Percentiles rank a stretch among this genome's conserved stretches.
Conservation (phyloP, 139 green algal genomes). For the Trebouxia sp. region DNA sequence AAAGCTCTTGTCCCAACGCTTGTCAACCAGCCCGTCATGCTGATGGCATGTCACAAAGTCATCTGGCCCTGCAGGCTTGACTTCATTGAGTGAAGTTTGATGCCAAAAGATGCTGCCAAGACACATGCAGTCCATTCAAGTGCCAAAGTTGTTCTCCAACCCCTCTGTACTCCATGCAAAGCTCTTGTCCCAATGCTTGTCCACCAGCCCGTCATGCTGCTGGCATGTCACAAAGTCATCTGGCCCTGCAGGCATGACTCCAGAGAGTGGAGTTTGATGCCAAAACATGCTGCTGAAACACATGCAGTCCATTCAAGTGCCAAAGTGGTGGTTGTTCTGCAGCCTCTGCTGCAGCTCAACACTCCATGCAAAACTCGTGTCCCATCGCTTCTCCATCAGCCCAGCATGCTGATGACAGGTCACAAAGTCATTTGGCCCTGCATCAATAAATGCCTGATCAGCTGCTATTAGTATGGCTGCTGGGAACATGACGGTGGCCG, state of each 20-base stretch:
- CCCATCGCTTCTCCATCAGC: conserved; percentile 1
- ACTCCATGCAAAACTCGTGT: conserved; percentile 23
- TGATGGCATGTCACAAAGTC: conserved; percentile 25
- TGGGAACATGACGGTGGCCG: no score
- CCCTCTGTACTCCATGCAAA: conserved; percentile 31
- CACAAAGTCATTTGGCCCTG: neutral
- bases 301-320: no score
- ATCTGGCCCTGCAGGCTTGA: neutral
- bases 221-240: conserved; percentile 19
- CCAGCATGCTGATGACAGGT: conserved; percentile 28
- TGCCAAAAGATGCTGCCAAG: no score
- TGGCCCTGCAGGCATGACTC: neutral
- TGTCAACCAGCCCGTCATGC: conserved; percentile 11
- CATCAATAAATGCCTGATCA: no score
- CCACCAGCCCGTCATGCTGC: conserved; percentile 15
- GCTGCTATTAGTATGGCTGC: no score
- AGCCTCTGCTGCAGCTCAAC: conserved; percentile 45
- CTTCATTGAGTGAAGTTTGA: no score
- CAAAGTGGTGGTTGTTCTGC: conserved; percentile 55
- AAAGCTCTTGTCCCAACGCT: conserved; percentile 9
- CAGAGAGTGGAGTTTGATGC: no score
- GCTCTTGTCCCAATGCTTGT: neutral
- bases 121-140: no score
- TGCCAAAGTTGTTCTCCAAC: conserved; percentile 66
- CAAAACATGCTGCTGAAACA: no score